phyloP scores from a whole-genome alignment of 768 basidiomycete species.

The Naganishia friedmannii region DNA sequence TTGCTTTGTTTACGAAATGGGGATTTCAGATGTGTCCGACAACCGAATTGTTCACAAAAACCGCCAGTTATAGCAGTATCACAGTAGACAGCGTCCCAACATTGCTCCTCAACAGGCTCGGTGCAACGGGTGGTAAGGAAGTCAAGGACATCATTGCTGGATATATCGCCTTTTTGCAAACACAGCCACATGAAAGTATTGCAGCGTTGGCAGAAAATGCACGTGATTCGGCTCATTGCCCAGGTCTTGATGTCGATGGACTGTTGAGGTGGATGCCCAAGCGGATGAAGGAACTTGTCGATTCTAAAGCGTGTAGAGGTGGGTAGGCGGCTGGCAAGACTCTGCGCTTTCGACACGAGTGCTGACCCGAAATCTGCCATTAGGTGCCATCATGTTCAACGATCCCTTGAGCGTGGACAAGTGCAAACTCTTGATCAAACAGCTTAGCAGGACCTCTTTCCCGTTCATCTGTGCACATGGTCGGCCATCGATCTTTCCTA shows the following conservation, averaged over 20 bases:
- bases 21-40: slow-evolving; percentile 53
- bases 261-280: slow-evolving; percentile 73
- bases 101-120: slow-evolving; percentile 35
- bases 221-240: neutral
- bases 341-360: slow-evolving; percentile 21
- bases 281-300: slow-evolving; percentile 74
- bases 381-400: slow-evolving; percentile 98
- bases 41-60: slow-evolving; percentile 52
- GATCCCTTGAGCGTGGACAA: slow-evolving; percentile 68
- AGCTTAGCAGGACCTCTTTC: slow-evolving; percentile 69
- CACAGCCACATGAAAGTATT: slow-evolving; percentile 44
- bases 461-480: slow-evolving; percentile 98
- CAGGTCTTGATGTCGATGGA: slow-evolving; percentile 63
- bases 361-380: neutral
- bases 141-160: slow-evolving; percentile 72
- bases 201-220: neutral
- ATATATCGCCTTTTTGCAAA: slow-evolving; percentile 64
- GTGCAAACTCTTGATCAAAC: slow-evolving; percentile 65
- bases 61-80: slow-evolving; percentile 31
- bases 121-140: slow-evolving; percentile 60
- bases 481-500: slow-evolving; percentile 62
- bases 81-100: slow-evolving; percentile 37
- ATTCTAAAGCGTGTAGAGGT: slow-evolving; percentile 96
- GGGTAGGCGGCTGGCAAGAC: slow-evolving; percentile 37
- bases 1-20: slow-evolving; percentile 41